A percentile compares a stretch with the other conserved stretches of the same genome.
Evolutionary conservation across 2,329 filamentous ascomycete species (phyloP).

Genomic region (Neofusicoccum sp.): DNA sequence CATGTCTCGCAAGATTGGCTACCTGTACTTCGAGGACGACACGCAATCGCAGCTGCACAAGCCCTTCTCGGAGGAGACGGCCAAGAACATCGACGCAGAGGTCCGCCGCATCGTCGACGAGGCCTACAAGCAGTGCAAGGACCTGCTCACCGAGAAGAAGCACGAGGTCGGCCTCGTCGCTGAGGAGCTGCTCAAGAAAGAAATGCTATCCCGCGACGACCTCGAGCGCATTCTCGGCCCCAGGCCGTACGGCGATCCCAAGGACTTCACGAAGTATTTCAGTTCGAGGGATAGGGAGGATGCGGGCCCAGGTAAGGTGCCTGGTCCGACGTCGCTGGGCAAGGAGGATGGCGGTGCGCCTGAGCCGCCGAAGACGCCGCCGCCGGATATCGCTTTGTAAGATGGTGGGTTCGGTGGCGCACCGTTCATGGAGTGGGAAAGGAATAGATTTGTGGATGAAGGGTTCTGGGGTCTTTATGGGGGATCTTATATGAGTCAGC

Average conservation of each 20-base stretch:
- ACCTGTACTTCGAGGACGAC: slow-evolving; percentile 83
- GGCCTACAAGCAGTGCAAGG: slow-evolving; percentile 86
- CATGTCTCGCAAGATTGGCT: slow-evolving; percentile 93
- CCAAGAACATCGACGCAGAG: slow-evolving; percentile 86
- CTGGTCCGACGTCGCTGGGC: background rate
- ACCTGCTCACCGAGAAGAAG: slow-evolving; percentile 82
- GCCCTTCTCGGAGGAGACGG: slow-evolving; percentile 93
- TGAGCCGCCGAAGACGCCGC: slow-evolving; percentile 2
- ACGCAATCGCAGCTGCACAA: slow-evolving; percentile 81
- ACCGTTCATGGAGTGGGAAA: no score
- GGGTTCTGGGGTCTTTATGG: no score
- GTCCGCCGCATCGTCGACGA: slow-evolving; percentile 88
- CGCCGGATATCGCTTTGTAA: background rate
- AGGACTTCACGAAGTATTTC: slow-evolving; percentile 96
- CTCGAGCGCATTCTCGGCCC: slow-evolving; percentile 84
- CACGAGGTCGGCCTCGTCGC: slow-evolving; percentile 83
- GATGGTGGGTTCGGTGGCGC: background rate
- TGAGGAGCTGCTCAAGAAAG: slow-evolving; percentile 88
- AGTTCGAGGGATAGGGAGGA: slow-evolving; percentile 35
- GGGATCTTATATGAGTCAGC: no score
- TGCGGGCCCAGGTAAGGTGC: background rate
- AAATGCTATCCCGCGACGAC: slow-evolving; percentile 87
- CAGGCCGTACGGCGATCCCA: slow-evolving; percentile 77
- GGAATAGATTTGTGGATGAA: no score
- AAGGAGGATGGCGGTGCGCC: slow-evolving; percentile 15